Evolutionary conservation across 2,329 filamentous ascomycete species (phyloP).

Genomic region (Aspergillus quadrilineatus): DNA sequence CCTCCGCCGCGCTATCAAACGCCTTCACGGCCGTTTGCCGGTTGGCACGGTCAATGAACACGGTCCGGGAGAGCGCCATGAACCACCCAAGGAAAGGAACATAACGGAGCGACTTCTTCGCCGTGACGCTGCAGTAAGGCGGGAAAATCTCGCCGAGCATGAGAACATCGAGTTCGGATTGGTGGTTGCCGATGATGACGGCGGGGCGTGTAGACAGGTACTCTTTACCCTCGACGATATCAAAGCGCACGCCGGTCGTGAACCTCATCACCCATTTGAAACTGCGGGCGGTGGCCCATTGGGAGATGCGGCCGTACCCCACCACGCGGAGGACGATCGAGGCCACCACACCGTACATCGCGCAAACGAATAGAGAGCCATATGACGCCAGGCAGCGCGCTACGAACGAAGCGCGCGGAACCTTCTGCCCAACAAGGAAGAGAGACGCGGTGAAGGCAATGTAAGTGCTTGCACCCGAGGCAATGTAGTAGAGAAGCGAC

Average conservation of each 20-base stretch:
- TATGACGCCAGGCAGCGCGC: constrained; percentile 50
- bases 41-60: constrained; percentile 94
- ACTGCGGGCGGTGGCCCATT: constrained; percentile 77
- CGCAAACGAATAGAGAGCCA: constrained; percentile 47
- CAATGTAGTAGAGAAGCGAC: constrained; percentile 61
- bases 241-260: constrained; percentile 75
- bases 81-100: constrained; percentile 92
- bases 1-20: constrained; percentile 76
- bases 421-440: constrained; percentile 44
- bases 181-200: constrained; percentile 92
- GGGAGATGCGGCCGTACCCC: constrained; percentile 72
- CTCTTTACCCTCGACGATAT: constrained; percentile 64
- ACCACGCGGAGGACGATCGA: constrained; percentile 69
- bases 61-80: constrained; percentile 79
- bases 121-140: constrained; percentile 86
- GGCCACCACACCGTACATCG: constrained; percentile 72
- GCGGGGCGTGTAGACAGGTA: constrained; percentile 71
- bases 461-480: constrained; percentile 64
- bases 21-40: constrained; percentile 76
- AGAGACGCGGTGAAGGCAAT: constrained; percentile 57
- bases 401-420: constrained; percentile 46
- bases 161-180: constrained; percentile 91
- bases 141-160: constrained; percentile 90
- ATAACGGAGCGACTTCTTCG: constrained; percentile 78
- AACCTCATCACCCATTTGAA: constrained; percentile 79